Percentiles rank a stretch among this genome's conserved stretches.
These are phyloP conservation scores for Posidonia oceanica DNA, from an alignment of 116 monocot species.

Conservation along the genomic window DNA sequence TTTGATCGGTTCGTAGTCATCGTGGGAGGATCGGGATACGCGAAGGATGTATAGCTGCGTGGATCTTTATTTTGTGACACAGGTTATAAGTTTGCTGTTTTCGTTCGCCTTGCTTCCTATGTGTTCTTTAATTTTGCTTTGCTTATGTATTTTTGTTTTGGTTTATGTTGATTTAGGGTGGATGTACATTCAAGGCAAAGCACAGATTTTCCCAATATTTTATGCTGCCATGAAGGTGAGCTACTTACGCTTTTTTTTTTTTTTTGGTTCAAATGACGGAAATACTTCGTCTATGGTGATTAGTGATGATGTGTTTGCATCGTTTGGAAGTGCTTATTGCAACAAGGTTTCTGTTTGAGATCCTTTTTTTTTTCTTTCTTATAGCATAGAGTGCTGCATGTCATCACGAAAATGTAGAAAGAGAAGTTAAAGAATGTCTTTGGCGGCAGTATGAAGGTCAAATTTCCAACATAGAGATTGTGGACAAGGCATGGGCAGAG, in stretches of 20 bases:
- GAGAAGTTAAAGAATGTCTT: conserved; percentile 79
- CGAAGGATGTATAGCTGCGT: conserved; percentile 68
- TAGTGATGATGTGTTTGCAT: neutral
- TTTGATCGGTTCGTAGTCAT: conserved; percentile 38
- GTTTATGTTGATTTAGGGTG: conserved; percentile 39
- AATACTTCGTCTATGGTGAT: too few species aligned
- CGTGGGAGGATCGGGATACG: conserved; percentile 75
- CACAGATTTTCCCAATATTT: conserved; percentile 80
- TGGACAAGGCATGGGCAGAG: too few species aligned
- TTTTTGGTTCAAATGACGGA: too few species aligned
- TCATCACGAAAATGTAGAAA: conserved; percentile 60
- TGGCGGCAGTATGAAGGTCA: conserved; percentile 71
- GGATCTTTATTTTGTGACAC: conserved; percentile 86
- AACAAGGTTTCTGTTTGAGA: too few species aligned
- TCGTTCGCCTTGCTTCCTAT: neutral
- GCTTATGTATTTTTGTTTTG: neutral
- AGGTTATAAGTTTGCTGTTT: conserved; percentile 30
- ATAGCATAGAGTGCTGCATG: neutral
- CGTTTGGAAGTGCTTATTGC: neutral
- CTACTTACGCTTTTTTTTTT: neutral
- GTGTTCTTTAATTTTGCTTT: too few species aligned
- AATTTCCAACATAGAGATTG: conserved; percentile 61
- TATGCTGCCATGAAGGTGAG: conserved; percentile 76
- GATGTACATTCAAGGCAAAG: conserved; percentile 80
- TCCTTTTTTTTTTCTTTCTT: neutral